Conservation (phyloP, 257 asterid genomes). For the Capsicum rhomboideum region DNA sequence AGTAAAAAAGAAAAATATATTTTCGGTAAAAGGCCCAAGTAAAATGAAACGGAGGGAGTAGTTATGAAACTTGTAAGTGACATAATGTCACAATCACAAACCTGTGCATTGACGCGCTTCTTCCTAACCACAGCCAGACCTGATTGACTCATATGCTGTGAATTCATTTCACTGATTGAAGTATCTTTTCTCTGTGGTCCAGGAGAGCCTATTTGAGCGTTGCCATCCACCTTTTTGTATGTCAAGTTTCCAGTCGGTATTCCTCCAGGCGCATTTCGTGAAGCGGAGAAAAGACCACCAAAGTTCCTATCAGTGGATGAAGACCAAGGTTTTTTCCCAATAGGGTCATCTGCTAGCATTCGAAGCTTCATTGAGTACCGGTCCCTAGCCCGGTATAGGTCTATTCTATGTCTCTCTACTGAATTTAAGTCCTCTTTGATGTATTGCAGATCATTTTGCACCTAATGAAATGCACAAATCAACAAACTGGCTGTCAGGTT, state of each 20-base stretch:
- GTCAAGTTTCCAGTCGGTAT: conserved; percentile 30
- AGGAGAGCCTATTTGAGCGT: conserved; percentile 23
- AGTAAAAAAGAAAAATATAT: not conserved
- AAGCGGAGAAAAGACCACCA: conserved; percentile 37
- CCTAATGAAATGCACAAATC: conserved; percentile 24
- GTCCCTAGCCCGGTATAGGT: conserved; percentile 59
- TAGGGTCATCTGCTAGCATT: conserved; percentile 44
- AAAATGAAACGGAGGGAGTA: not conserved
- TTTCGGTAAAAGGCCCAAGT: not conserved
- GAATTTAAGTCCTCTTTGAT: conserved; percentile 59
- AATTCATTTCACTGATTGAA: conserved; percentile 39
- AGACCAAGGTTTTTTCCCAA: conserved; percentile 33
- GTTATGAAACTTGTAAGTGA: not conserved
- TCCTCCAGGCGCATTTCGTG: conserved; percentile 44
- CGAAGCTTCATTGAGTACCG: conserved; percentile 52
- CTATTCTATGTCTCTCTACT: conserved; percentile 65
- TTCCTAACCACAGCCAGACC: conserved; percentile 58
- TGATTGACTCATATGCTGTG: conserved; percentile 55
- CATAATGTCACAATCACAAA: conserved; percentile 15
- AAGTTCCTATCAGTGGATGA: conserved; percentile 39
- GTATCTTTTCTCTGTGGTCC: conserved; percentile 43
- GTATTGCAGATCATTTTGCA: conserved; percentile 53
- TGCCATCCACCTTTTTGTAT: conserved; percentile 39
- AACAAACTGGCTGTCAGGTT: not conserved
- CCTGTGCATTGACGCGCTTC: conserved; percentile 81